These are phyloP conservation scores for Scenedesmus sp. DNA, from an alignment of 163 green algal genomes.

Conservation along the genomic window DNA sequence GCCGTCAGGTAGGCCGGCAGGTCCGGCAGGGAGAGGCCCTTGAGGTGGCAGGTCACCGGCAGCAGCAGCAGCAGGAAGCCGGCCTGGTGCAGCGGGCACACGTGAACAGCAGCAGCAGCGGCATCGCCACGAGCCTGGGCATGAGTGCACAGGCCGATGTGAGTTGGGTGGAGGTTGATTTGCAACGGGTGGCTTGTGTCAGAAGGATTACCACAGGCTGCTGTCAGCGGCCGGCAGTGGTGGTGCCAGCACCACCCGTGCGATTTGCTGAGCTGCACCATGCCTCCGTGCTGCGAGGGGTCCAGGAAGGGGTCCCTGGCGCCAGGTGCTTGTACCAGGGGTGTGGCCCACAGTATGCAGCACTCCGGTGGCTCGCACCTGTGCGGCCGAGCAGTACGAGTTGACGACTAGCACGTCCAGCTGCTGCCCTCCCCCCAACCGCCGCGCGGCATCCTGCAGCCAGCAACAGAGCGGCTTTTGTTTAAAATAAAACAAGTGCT, in stretches of 20 bases:
- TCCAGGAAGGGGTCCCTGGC: no score
- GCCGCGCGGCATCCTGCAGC: constrained; percentile 4
- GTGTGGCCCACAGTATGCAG: no score
- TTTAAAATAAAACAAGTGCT: neutral
- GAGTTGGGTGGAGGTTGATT: no score
- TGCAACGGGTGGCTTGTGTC: no score
- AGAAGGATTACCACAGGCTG: no score
- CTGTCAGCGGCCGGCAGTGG: neutral
- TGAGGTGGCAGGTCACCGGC: neutral
- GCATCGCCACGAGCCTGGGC: constrained; percentile 31
- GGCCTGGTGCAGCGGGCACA: constrained; percentile 12
- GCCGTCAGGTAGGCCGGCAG: constrained; percentile 22
- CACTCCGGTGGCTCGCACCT: constrained; percentile 58
- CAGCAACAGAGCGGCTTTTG: neutral
- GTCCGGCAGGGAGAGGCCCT: constrained; percentile 14
- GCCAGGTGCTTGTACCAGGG: no score
- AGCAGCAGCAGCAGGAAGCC: constrained; percentile 47
- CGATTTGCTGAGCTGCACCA: no score
- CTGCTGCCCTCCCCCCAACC: constrained; percentile 18
- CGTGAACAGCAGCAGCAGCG: neutral
- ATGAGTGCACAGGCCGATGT: neutral
- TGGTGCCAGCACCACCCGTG: no score
- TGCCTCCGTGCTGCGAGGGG: no score
- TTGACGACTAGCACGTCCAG: constrained; percentile 84
- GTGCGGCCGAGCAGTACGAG: constrained; percentile 63